Conservation (phyloP, 2,329 filamentous ascomycete genomes). For the Nigrospora osmanthi region DNA sequence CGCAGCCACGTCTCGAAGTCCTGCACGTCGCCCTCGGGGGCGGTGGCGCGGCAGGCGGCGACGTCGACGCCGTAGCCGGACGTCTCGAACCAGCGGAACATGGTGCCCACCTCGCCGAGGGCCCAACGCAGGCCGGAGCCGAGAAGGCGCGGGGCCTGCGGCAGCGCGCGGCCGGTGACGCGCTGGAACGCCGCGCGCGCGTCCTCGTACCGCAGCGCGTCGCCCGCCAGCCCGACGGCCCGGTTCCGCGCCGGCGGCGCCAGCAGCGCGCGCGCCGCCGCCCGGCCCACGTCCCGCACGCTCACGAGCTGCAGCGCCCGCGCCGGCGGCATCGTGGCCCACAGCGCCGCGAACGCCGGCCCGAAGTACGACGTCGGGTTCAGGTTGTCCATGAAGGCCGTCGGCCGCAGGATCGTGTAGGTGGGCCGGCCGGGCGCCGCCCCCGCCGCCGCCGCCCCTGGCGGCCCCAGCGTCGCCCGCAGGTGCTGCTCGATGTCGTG, state of each 20-base stretch:
- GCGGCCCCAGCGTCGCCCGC: constrained; percentile 14
- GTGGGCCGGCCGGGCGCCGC: constrained; percentile 13
- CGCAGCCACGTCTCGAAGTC: constrained; percentile 29
- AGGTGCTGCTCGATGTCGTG: constrained; percentile 52
- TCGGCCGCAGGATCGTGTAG: constrained; percentile 31
- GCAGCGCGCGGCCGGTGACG: constrained; percentile 16
- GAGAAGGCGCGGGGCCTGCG: constrained; percentile 21
- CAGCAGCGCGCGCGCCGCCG: constrained; percentile 23
- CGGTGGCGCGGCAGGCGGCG: constrained; percentile 14
- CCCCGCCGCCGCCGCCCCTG: not conserved
- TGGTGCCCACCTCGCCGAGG: constrained; percentile 20
- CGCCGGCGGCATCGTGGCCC: constrained; percentile 14
- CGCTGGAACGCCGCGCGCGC: constrained; percentile 17
- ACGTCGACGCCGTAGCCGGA: constrained; percentile 33
- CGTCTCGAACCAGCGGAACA: constrained; percentile 29
- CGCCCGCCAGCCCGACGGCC: constrained; percentile 25
- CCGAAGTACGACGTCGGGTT: constrained; percentile 22
- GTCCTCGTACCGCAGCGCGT: constrained; percentile 24
- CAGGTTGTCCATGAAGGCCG: constrained; percentile 32
- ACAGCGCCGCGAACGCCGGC: constrained; percentile 22
- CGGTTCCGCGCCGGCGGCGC: constrained; percentile 16
- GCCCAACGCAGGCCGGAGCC: constrained; percentile 19
- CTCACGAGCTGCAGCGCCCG: constrained; percentile 28
- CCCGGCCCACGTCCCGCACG: constrained; percentile 28
- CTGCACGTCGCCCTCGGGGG: constrained; percentile 17